Base-by-base conservation (phyloP, 371 early-diverging fungal genomes). In the Actinomortierella ambigua region DNA sequence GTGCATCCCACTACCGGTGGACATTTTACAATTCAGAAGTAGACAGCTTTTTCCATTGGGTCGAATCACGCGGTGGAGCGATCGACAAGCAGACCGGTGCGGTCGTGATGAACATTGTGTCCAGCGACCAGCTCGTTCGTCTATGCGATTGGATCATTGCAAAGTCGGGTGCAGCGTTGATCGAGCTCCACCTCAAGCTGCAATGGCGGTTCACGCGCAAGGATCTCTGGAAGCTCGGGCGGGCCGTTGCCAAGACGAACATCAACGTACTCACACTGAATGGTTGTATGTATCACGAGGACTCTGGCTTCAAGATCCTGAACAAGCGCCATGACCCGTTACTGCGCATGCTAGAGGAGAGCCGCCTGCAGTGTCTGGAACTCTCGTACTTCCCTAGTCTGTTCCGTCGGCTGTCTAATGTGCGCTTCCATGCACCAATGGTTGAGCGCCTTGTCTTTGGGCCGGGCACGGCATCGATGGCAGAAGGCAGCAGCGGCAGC, bases 71-170 rank as follows among this genome's bases (percentile, higher is more conserved):
- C 3, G 55, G 71, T 8, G 71, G 71, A 1, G 44, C 50, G 14
- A 62, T 71, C 27, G 71, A 71, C 55, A 71, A 71, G 28, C 71
- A 61, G 23, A 55, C 71, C 0, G 71, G 71, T 26, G 61, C 71
- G 3, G 59, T 71, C 13, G 46, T 61, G n/a, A 58, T 71, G 26
- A 65, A 55, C 5, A 44, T 71, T 14, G 62, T 65, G 41, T 71
- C 71, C 1, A 28, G 66, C 7, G 61, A 61, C 2, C 65, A 71
- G 13, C 43, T 62, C 14, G 56, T 62, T 6, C 65, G 62, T 9
- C 65, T 71, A 26, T 71, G 71, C 23, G 55, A 65, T 24, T 71
- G 71, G 71, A 65, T 71, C 40, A 40, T 43, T 57, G 65, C 58
- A 52, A 71, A 65, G 27, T 58, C 65, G 18, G 71, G 66, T 13